Conservation (phyloP, 2,329 filamentous ascomycete genomes). For the Aspergillus fumigatiaffinis region DNA sequence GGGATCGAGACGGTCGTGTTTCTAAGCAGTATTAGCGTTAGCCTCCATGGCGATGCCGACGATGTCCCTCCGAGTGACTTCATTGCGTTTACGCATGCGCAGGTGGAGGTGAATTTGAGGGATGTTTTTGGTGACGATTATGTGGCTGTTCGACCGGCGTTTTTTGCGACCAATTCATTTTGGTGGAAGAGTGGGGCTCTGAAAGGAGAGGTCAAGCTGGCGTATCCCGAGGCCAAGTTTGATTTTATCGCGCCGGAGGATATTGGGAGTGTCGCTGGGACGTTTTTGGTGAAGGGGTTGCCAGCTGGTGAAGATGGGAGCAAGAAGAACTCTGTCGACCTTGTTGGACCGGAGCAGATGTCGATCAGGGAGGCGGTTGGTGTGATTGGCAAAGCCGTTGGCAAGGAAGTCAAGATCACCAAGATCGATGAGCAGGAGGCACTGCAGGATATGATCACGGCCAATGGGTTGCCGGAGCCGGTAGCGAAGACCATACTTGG, state of each 20-base stretch:
- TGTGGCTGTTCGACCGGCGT: slow-evolving; percentile 41
- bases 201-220: slow-evolving; percentile 30
- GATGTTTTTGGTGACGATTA: slow-evolving; percentile 40
- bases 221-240: slow-evolving; percentile 24
- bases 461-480: slow-evolving; percentile 11
- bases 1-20: slow-evolving; percentile 47
- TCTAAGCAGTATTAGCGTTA: slow-evolving; percentile 43
- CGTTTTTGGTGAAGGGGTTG: slow-evolving; percentile 32
- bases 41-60: slow-evolving; percentile 24
- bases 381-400: slow-evolving; percentile 28
- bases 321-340: slow-evolving; percentile 25
- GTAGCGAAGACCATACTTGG: slow-evolving; percentile 12
- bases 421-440: slow-evolving; percentile 20
- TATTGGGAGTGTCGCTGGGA: slow-evolving; percentile 44
- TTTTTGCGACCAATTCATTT: slow-evolving; percentile 44
- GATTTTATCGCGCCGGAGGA: slow-evolving; percentile 44
- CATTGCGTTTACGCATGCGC: slow-evolving; percentile 42
- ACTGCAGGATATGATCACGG: slow-evolving; percentile 8
- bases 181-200: slow-evolving; percentile 26
- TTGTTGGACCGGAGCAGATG: slow-evolving; percentile 37
- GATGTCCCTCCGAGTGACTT: slow-evolving; percentile 24
- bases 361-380: slow-evolving; percentile 26
- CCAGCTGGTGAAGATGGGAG: not conserved
- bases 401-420: slow-evolving; percentile 28
- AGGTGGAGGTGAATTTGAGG: slow-evolving; percentile 43